Percentiles rank a stretch among this genome's conserved stretches.
These are phyloP conservation scores for Aspergillus ibericus DNA, from an alignment of 2,329 filamentous ascomycete species.

Conservation along the genomic window DNA sequence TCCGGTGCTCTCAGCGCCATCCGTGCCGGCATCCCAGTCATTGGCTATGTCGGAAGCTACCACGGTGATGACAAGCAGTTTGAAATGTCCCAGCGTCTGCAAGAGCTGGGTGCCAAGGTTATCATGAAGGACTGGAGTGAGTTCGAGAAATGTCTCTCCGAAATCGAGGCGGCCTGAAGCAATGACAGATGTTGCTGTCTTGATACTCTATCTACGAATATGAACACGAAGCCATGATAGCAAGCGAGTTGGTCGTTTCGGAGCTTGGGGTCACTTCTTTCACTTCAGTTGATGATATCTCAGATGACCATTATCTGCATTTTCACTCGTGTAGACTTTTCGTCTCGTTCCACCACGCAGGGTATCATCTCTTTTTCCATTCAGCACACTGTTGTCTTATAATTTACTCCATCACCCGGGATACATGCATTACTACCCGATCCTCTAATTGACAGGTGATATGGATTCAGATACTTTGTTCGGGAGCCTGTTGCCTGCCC, in stretches of 20 bases:
- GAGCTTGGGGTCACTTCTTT: slow-evolving; percentile 5
- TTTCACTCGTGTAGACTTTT: background rate
- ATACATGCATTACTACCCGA: slow-evolving; percentile 18
- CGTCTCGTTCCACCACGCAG: background rate
- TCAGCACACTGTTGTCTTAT: background rate
- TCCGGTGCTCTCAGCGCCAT: slow-evolving; percentile 76
- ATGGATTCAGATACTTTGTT: slow-evolving; percentile 13
- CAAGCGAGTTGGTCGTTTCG: slow-evolving; percentile 24
- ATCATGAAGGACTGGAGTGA: slow-evolving; percentile 57
- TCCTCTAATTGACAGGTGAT: slow-evolving; percentile 21
- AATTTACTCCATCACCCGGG: slow-evolving; percentile 5
- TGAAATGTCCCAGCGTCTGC: slow-evolving; percentile 64
- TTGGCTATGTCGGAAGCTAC: slow-evolving; percentile 85
- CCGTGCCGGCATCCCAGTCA: slow-evolving; percentile 74
- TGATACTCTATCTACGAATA: slow-evolving; percentile 9
- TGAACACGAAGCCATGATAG: slow-evolving; percentile 35
- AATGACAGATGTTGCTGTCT: slow-evolving; percentile 1
- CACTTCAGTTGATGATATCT: background rate
- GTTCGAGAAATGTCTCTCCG: slow-evolving; percentile 44
- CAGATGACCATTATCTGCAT: background rate
- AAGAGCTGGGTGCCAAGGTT: slow-evolving; percentile 61
- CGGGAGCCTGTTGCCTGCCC: slow-evolving; percentile 10
- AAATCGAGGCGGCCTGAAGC: slow-evolving; percentile 39
- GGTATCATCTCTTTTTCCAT: background rate
- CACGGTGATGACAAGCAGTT: slow-evolving; percentile 57